Evolutionary conservation across 495 filamentous ascomycete genomes (phyloP), one percentile per base, ranked within the genome.

Genomic region (Staphylotrichum longicolle): DNA sequence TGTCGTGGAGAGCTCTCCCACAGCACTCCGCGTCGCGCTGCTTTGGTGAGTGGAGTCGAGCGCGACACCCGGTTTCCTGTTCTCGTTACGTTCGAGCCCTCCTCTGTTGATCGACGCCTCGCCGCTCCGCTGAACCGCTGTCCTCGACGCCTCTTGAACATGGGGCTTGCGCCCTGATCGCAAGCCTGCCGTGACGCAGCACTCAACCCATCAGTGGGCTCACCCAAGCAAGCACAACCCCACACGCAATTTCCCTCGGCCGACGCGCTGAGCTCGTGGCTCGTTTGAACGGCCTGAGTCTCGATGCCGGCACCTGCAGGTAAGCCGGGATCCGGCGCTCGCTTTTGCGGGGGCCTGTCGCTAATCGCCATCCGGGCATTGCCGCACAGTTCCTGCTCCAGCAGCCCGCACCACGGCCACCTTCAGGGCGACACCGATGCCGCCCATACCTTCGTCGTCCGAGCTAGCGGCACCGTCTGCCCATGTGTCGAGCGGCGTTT

Each of bases 381-480:
- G 56, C 46, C 37, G 15, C 35, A 42, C 39, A 71, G 69, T 44
- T 35, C 40, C 47, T 27, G n/a, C 62, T 20, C 40, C 51, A 32
- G 53, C 62, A 7, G 30, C 27, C 32, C 65, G 56, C 11, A 15
- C 65, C 5, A 56, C 57, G 9, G 39, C 57, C 8, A 46, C 50
- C 40, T 51, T 35, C 27, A 71, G 67, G 40, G 61, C 64, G 11
- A 64, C 65, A 40, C 63, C 71, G 5, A 63, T 70, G 50, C 55
- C 69, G 8, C 62, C 65, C 32, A 45, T 57, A 27, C 50, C 68
- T 15, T 54, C 59, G 5, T 49, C 57, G 4, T 57, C 60, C 39
- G 58, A 57, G 9, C 48, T 52, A 37, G 46, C 58, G 4, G 32
- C 57, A 1, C 47, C 60, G 6, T 52, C 58, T 5, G 64, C 58